Evolutionary conservation across 768 basidiomycete species (phyloP), one percentile per base, ranked within the genome.

Genomic region (Podaxis mareebaensis): DNA sequence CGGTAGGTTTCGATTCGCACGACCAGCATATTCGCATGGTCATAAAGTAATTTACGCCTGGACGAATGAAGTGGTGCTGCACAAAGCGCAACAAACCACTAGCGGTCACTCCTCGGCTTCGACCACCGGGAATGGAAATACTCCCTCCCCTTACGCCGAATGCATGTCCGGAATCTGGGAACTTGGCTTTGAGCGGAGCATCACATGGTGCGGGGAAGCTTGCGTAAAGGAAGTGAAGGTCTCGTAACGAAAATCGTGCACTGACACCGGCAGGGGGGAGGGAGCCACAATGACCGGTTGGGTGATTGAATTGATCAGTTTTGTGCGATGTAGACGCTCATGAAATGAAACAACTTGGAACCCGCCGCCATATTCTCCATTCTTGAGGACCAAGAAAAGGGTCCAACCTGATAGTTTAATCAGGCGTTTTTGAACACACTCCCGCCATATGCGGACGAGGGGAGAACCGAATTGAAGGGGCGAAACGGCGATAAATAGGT

Each of bases 381-480:
- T 60, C 51, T 22, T 53, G 24, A 28, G 59, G 52, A 60, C 39
- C 36, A 36, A 10, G 20, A 42, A 53, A 49, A 51, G 40, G 59
- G 20, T 7, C 22, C 28, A 24, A 44, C 5, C 42, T 46, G 44
- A 38, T 30, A 24, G 39, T 13, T 58, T 17, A 10, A 58, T 22
- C 15, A 44, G 13, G n/a, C 42, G 42, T n/a, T 58, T 49, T 11
- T 28, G n/a, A 36, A n/a, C 24, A 33, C 20, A 22, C 10, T 58
- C 28, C 59, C 59, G 51, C 59, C 51, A 60, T 39, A 60, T 52
- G 49, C 59, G 59, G 59, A 39, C 48, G 48, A 60, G 22, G 38
- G 22, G 22, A 52, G 51, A 60, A 33, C 58, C 51, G 17, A 53
- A 38, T 36, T 44, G 59, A 52, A 36, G 51, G 59, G 39, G 38